Conservation (phyloP, 805 yeast genomes). For the Millerozyma miso region DNA sequence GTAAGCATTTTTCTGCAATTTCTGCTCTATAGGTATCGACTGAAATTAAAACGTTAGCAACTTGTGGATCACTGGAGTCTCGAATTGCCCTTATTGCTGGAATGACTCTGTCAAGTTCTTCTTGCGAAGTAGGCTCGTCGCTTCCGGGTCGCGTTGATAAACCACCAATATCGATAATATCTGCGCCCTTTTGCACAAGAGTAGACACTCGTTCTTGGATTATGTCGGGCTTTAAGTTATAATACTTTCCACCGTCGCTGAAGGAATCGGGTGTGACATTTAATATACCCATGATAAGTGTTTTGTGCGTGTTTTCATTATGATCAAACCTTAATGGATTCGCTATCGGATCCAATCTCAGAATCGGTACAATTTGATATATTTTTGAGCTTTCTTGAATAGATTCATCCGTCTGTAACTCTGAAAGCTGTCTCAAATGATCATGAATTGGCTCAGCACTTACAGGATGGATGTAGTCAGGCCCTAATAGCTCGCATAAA, state of each 20-base stretch:
- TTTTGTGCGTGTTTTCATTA: conserved; percentile 39
- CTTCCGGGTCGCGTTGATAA: conserved; percentile 91
- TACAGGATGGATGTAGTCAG: conserved; percentile 71
- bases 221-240: conserved; percentile 17
- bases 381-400: conserved; percentile 51
- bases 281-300: conserved; percentile 80
- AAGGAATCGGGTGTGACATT: conserved; percentile 94
- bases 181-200: conserved; percentile 59
- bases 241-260: conserved; percentile 72
- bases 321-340: conserved; percentile 41
- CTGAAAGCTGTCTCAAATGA: conserved; percentile 54
- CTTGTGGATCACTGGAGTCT: conserved; percentile 24
- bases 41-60: conserved; percentile 54
- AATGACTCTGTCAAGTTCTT: conserved; percentile 65
- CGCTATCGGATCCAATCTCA: conserved; percentile 9
- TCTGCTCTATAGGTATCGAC: conserved; percentile 81
- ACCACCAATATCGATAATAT: conserved; percentile 89
- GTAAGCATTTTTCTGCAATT: conserved; percentile 68
- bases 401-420: conserved; percentile 27
- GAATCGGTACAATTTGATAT: conserved; percentile 47
- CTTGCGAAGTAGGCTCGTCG: conserved; percentile 52
- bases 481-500: conserved; percentile 71
- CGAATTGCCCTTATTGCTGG: conserved; percentile 67
- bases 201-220: conserved; percentile 38
- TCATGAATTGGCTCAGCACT: conserved; percentile 75